Base-by-base conservation (phyloP, 1,139 yeast species). In the Candida labiduridarum region DNA sequence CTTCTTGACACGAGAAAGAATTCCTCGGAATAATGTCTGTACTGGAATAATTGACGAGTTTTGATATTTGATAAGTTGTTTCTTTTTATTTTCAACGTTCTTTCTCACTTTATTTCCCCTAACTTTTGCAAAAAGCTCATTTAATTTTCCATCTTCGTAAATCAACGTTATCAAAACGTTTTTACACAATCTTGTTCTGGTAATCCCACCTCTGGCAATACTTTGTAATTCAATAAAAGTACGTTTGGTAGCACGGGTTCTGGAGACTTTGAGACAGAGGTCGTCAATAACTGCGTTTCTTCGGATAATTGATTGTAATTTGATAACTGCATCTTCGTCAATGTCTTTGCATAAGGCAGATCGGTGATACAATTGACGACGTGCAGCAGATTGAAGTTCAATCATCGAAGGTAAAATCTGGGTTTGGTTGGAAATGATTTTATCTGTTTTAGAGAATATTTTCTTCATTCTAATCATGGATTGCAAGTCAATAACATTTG, bases 141-240 rank as follows among this genome's bases (percentile, higher is more conserved):
- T 72, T 60, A 78, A 66, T 11, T 57, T 56, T 1, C 63, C 52
- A 50, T 78, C 82, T 56, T 74, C 74, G 46, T 68, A 68, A 50
- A 76, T 58, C 50, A 79, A 67, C 1, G 76, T 67, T 29, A 79
- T 68, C 57, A 80, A 65, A 2, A 79, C 76, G 49, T 62, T 67
- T 53, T 78, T 72, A 53, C 80, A 76, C 47, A 82, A 62, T 33
- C 66, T 69, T 3, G 74, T 70, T 57, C 89, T 71, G 1, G 75
- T 56, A 2, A 76, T 58, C 1, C 79, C 83, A 30, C 85, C 89
- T 53, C 88, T 72, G 1, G 76, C 71, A 51, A 79, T 70, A 38
- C 82, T 70, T 59, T 84, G 89, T 1, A 83, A 62, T 27, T 75
- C 80, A 35, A 56, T 54, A 7, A 73, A 50, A 1, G 53, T 40